Evolutionary conservation across 257 asterid species (phyloP).

Genomic region (Lavandula angustifolia): DNA sequence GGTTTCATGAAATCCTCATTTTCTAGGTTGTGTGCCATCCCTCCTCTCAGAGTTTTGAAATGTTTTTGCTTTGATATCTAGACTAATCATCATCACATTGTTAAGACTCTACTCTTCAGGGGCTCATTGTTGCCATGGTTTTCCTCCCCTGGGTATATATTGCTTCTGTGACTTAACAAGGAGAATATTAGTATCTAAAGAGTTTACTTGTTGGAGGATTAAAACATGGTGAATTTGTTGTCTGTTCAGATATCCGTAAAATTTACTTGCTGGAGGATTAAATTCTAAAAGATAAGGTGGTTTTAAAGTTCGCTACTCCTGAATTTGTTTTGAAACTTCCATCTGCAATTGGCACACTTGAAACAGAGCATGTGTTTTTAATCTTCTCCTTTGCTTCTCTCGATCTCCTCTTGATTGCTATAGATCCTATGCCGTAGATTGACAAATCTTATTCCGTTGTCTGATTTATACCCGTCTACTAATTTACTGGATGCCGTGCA

Average conservation of each 20-base stretch:
- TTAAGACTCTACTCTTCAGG: neutral
- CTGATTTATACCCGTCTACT: constrained; percentile 3
- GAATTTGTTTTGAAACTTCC: neutral
- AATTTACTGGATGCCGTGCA: neutral
- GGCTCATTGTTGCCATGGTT: neutral
- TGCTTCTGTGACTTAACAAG: constrained; percentile 5
- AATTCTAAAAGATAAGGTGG: neutral
- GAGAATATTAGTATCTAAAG: neutral
- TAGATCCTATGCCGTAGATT: constrained; percentile 21
- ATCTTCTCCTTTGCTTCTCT: neutral
- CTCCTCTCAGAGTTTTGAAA: neutral
- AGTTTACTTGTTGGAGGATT: constrained; percentile 1
- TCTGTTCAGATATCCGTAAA: constrained; percentile 2
- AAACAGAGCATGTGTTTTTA: neutral
- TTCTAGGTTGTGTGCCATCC: constrained; percentile 14
- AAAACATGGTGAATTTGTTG: constrained; percentile 6
- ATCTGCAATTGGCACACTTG: neutral
- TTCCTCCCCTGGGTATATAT: constrained; percentile 9
- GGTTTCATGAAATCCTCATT: neutral
- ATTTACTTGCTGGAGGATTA: neutral
- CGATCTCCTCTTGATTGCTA: constrained; percentile 1
- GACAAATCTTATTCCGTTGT: constrained; percentile 1
- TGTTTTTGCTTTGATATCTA: neutral
- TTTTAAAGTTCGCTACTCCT: neutral
- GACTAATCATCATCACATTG: constrained; percentile 8